A percentile compares a stretch with the other conserved stretches of the same genome.
phyloP scores from a whole-genome alignment of 1,284 basidiomycete genomes.

The Mycena sp. region DNA sequence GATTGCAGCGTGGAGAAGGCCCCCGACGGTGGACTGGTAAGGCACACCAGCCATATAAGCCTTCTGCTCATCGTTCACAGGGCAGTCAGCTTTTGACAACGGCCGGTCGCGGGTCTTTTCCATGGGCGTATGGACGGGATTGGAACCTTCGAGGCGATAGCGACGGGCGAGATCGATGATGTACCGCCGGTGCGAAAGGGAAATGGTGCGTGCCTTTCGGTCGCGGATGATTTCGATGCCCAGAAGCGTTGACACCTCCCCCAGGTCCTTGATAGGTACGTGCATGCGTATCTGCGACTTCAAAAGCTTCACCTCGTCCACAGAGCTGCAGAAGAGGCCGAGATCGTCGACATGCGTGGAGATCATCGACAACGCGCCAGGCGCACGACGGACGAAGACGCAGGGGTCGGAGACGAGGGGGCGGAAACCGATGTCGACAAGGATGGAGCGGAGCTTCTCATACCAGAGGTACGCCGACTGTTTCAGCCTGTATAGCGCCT shows the following conservation, averaged over 20 bases:
- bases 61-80: neutral
- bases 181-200: conserved; percentile 38
- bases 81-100: conserved; percentile 19
- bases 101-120: neutral
- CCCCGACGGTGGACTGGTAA: conserved; percentile 28
- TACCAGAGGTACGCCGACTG: conserved; percentile 29
- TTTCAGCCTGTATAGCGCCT: conserved; percentile 29
- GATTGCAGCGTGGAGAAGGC: conserved; percentile 37
- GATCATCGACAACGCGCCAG: neutral
- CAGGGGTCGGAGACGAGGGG: too few relatives aligned
- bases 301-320: conserved; percentile 11
- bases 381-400: neutral
- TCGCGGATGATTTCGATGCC: too few relatives aligned
- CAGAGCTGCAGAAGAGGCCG: conserved; percentile 12
- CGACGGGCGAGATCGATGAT: conserved; percentile 32
- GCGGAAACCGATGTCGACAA: too few relatives aligned
- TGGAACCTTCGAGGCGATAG: conserved; percentile 22
- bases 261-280: conserved; percentile 38
- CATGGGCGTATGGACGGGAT: conserved; percentile 23
- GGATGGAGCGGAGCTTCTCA: too few relatives aligned
- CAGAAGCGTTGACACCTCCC: conserved; percentile 32
- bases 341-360: conserved; percentile 13
- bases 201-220: conserved; percentile 22
- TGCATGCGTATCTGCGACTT: conserved; percentile 22
- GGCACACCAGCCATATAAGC: neutral